Percentiles rank a stretch among this genome's conserved stretches.
Conservation (phyloP, 805 yeast genomes). For the Pichia eremophila region DNA sequence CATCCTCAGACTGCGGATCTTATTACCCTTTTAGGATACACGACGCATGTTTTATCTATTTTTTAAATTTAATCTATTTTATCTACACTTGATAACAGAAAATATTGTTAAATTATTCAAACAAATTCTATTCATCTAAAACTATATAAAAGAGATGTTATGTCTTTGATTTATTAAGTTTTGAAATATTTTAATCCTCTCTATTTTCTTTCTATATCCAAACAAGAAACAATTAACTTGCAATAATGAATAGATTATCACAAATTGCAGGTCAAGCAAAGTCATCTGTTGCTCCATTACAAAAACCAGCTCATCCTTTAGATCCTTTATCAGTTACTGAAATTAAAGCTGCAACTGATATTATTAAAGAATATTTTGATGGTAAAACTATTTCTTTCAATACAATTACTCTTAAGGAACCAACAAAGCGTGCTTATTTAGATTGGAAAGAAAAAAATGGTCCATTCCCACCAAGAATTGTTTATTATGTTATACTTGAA, state of each 20-base stretch:
- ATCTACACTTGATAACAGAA: too few relatives aligned
- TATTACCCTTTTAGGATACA: too few relatives aligned
- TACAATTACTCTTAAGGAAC: slow-evolving; percentile 64
- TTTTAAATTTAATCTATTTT: too few relatives aligned
- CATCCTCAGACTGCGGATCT: too few relatives aligned
- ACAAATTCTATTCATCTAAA: neutral
- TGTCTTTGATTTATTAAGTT: neutral
- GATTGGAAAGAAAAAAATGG: slow-evolving; percentile 57
- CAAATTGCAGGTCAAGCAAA: slow-evolving; percentile 57
- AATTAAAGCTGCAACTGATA: slow-evolving; percentile 45
- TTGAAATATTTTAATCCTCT: too few relatives aligned
- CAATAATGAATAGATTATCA: slow-evolving; percentile 55
- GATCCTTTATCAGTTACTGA: slow-evolving; percentile 63
- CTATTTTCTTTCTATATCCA: neutral
- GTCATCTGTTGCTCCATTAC: slow-evolving; percentile 44
- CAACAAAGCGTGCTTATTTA: slow-evolving; percentile 52
- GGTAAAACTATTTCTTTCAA: slow-evolving; percentile 46
- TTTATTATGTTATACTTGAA: slow-evolving; percentile 55
- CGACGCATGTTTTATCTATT: too few relatives aligned
- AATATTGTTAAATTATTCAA: too few relatives aligned
- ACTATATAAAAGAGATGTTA: neutral
- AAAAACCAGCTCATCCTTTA: slow-evolving; percentile 54
- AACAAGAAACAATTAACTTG: neutral
- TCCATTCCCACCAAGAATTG: slow-evolving; percentile 59
- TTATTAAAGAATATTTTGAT: slow-evolving; percentile 40